Evolutionary conservation across 768 basidiomycete genomes (phyloP).

Genomic region (Sarcodon aspratus): DNA sequence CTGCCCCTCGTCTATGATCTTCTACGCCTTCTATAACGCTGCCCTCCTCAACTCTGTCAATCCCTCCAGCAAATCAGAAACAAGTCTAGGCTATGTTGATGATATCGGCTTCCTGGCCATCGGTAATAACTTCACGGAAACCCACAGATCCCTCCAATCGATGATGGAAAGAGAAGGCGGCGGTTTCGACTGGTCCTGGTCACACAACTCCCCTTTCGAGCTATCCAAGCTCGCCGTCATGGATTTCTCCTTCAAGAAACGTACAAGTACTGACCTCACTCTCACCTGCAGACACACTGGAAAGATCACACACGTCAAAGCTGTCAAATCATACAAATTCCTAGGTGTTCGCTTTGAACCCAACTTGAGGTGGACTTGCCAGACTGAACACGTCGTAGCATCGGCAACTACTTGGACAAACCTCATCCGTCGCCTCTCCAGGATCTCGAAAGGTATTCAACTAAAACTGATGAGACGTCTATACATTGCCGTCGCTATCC

Average conservation of each 20-base stretch:
- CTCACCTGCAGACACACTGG: neutral
- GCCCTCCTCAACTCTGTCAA: slow-evolving; percentile 8
- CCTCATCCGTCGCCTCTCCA: neutral
- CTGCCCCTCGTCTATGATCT: slow-evolving; percentile 12
- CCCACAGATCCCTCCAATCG: slow-evolving; percentile 8
- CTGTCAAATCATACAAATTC: neutral
- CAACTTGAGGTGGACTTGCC: neutral
- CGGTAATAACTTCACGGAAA: slow-evolving; percentile 12
- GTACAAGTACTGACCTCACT: neutral
- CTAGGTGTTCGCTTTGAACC: slow-evolving; percentile 5
- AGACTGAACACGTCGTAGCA: too few species aligned
- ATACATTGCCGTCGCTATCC: neutral
- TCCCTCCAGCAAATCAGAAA: neutral
- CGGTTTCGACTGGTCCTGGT: slow-evolving; percentile 13
- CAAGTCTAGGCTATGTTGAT: slow-evolving; percentile 16
- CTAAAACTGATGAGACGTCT: neutral
- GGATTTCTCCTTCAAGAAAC: slow-evolving; percentile 10
- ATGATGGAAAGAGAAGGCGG: slow-evolving; percentile 17
- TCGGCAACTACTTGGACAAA: too few species aligned
- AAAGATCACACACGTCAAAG: neutral
- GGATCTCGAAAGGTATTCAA: neutral
- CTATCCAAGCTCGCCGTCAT: slow-evolving; percentile 19
- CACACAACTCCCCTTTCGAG: slow-evolving; percentile 21
- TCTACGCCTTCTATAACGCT: slow-evolving; percentile 14
- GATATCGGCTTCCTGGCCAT: slow-evolving; percentile 16